Evolutionary conservation across 1,284 basidiomycete species (phyloP).

Genomic region (Vanrija pseudolonga): DNA sequence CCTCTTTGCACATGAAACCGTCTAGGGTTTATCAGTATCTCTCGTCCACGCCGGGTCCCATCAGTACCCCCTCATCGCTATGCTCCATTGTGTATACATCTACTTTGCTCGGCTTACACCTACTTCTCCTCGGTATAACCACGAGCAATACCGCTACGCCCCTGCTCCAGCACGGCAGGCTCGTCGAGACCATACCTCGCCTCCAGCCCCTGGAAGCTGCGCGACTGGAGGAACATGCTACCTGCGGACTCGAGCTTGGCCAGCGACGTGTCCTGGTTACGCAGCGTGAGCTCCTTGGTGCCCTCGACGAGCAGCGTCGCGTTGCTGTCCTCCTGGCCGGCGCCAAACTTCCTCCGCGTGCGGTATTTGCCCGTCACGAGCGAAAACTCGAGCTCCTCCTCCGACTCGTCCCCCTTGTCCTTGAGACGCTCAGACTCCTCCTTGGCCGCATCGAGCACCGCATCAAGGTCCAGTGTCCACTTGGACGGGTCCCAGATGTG

Average conservation of each 20-base stretch:
- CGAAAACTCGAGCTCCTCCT: constrained; percentile 75
- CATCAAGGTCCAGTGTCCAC: constrained; percentile 56
- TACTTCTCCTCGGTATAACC: constrained; percentile 62
- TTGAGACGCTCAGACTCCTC: constrained; percentile 19
- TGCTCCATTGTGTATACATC: no score
- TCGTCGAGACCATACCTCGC: constrained; percentile 71
- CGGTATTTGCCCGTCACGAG: constrained; percentile 82
- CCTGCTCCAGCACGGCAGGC: constrained; percentile 80
- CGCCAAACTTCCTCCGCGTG: constrained; percentile 50
- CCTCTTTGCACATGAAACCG: no score
- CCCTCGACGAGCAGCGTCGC: constrained; percentile 6
- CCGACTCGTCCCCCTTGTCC: constrained; percentile 19
- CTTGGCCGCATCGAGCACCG: constrained; percentile 27
- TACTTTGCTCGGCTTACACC: no score
- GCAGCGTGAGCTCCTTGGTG: constrained; percentile 53
- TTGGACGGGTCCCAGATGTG: constrained; percentile 61
- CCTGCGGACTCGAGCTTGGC: constrained; percentile 67
- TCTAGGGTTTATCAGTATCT: no score
- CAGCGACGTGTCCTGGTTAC: constrained; percentile 59
- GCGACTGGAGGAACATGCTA: constrained; percentile 50
- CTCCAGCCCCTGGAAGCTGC: constrained; percentile 82
- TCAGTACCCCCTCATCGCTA: no score
- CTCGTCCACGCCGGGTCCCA: no score
- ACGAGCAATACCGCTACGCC: constrained; percentile 80
- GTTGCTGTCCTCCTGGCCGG: background rate